Evolutionary conservation across 371 early-diverging fungal genomes (phyloP), one percentile per base, ranked within the genome.

Genomic region (Mucor saturninus): DNA sequence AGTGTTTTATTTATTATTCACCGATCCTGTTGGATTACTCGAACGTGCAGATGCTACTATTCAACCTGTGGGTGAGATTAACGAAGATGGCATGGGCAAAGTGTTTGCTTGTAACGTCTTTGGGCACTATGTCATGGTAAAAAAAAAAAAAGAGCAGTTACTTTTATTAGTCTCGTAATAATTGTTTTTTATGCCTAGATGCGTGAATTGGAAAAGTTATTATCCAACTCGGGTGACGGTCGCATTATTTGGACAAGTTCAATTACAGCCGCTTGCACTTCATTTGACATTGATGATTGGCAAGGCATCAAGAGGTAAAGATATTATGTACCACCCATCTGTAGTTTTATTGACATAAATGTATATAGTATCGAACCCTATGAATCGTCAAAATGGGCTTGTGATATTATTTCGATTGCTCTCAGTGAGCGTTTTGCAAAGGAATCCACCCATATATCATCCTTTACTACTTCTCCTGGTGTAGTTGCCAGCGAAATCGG

Each of bases 191-290:
- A 3, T 8, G 28, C 5, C 4, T 65, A 88, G 88, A 81, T 87
- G 39, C 83, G 83, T 56, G 86, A 86, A 53, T 68, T 94, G 7
- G 78, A 83, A 65, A 62, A 65, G 2, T 62, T 79, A 29, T 31
- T 92, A 62, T 54, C 63, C 21, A 67, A 68, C 3, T 73, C 86
- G 0, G 82, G 74, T 9, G 83, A 76, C 7, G 83, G 83, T n/a
- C 83, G 92, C n/a, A 80, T 95, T 5, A 80, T 95, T 13, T 95
- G 94, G 93, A 90, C 92, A 5, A 85, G 91, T 32, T 95, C 95
- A 1, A 63, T 78, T 39, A 86, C 92, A 2, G 87, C 91, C 1
- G 72, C 72, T 3, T 77, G 75, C 21, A 63, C 61, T 0, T 56
- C 62, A 30, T 91, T 91, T 64, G 62, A 75, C 53, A 67, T 69